Evolutionary conservation across 2,329 filamentous ascomycete species (phyloP), one percentile per base, ranked within the genome.

Genomic region (Nigrospora sphaerica): DNA sequence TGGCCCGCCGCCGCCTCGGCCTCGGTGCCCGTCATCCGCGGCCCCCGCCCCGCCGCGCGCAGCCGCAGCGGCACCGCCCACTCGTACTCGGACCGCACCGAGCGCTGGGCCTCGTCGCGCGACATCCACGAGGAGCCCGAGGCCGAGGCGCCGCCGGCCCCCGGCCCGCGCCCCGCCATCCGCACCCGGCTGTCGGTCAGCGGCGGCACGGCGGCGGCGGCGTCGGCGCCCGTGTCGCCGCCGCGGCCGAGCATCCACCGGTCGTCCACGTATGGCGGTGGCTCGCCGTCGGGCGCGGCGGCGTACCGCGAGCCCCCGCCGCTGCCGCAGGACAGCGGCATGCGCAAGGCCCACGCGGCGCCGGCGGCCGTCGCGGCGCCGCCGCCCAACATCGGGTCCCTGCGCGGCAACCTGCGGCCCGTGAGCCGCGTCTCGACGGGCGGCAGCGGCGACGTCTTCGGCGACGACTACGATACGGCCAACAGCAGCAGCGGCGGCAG

Each of bases 401-500:
- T 74, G 17, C 69, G 72, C 19, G 63, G 60, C 31, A 70, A 72
- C 45, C 59, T 73, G 31, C 71, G 72, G 1, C 73, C 74, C 2
- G 63, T 78, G 9, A 63, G 62, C 55, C 66, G 73, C 36, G 63
- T 71, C 19, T 65, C 67, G 36, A 72, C 72, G 1, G 67, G 55
- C 39, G 51, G 58, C 41, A 54, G 59, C 32, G 66, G 71, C 31
- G 73, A 77, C 48, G 66, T 72, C 3, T 77, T 74, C 50, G 68
- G 62, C 23, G 70, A 74, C 49, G 74, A 71, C 41, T 75, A 78
- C 50, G 70, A 75, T 46, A 75, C 70, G 10, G 62, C 64, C 9
- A 75, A 69, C 11, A 62, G 63, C 9, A 75, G 73, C 52, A 72
- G 71, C 50, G 73, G 73, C 50, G 73, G 70, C 35, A 78, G 75